A percentile compares a stretch with the other conserved stretches of the same genome.
These are phyloP conservation scores for Lactifluus subvellereus DNA, from an alignment of 768 basidiomycete species.

Conservation along the genomic window DNA sequence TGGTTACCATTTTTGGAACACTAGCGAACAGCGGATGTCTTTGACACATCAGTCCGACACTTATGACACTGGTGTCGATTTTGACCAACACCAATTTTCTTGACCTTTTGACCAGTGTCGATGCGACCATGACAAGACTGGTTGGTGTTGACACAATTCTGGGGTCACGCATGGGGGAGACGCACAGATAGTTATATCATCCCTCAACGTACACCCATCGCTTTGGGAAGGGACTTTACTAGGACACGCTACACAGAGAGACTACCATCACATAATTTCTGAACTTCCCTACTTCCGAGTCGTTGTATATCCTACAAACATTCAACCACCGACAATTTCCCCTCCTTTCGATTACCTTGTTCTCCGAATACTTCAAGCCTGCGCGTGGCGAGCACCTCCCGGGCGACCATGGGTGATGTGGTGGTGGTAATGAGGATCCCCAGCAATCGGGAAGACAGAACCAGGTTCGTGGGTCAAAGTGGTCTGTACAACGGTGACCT, in stretches of 20 bases:
- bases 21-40: no score
- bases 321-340: not conserved
- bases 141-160: no score
- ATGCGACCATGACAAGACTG: no score
- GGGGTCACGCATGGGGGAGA: no score
- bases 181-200: not conserved
- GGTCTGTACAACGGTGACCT: conserved; percentile 11
- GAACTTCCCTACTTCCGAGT: not conserved
- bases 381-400: conserved; percentile 5
- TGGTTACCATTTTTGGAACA: no score
- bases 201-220: not conserved
- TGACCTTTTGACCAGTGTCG: no score
- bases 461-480: not conserved
- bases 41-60: no score
- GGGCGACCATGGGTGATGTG: conserved; percentile 16
- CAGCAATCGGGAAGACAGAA: conserved; percentile 8
- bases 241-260: not conserved
- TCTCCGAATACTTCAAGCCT: not conserved
- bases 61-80: no score
- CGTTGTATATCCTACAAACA: not conserved
- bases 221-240: not conserved
- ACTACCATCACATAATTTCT: not conserved
- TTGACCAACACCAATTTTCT: no score
- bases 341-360: not conserved
- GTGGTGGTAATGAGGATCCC: conserved; percentile 9